Base-by-base conservation (phyloP, 1,284 basidiomycete genomes). In the Pholiota adiposa region DNA sequence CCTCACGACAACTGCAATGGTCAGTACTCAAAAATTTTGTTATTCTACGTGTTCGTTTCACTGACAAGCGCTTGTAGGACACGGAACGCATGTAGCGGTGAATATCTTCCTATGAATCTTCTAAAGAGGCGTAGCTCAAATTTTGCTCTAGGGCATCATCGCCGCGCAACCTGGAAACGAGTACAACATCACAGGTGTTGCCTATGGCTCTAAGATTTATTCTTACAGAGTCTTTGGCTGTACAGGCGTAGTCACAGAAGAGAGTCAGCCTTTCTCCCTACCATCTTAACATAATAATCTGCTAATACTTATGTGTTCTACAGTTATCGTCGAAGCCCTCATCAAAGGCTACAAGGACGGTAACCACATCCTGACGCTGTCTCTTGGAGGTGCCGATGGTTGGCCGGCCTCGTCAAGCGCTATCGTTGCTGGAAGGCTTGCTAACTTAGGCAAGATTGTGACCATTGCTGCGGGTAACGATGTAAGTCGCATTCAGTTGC, bases 11-110 rank as follows among this genome's bases (percentile, higher is more conserved):
- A 66, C 27, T 84, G 83, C 70, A 77, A 63, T 44, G 66, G 82
- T 9, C 36, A 38, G 36, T 12, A n/a, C 36, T 16, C 14, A 11
- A 31, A 31, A n/a, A n/a, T n/a, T n/a, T n/a, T n/a, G n/a, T n/a
- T 16, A n/a, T n/a, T 4, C 14, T n/a, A 38, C 14, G 14, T 7
- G 14, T 16, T 9, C 11, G 29, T 14, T 16, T 12, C 5, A 38
- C 16, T 38, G 16, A 38, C 14, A 38, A n/a, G 4, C 16, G 4
- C 14, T 38, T 38, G 36, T 16, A 38, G 36, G 36, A 38, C 86
- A 88, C 64, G 86, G 87, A 19, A 86, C 87, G 1, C 83, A 88
- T 69, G 84, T 88, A 38, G 81, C 83, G 48, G 81, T 82, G 70
- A 60, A 76, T 62, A n/a, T 18, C 11, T 23, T 14, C 4, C 36